phyloP scores from a whole-genome alignment of 2,329 filamentous ascomycete genomes.

The Neoscytalidium dimidiatum region DNA sequence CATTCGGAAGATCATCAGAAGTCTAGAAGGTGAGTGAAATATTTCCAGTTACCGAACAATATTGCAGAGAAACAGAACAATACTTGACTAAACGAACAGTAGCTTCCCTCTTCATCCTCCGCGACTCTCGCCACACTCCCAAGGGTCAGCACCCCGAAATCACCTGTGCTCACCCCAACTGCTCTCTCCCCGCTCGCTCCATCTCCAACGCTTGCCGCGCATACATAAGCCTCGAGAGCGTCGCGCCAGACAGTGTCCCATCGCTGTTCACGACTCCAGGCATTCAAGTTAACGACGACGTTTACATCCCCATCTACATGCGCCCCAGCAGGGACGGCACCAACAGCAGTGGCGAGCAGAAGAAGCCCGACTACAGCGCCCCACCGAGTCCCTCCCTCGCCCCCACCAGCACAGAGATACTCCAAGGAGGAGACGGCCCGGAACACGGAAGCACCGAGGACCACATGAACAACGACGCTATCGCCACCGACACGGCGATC shows the following conservation, averaged over 20 bases:
- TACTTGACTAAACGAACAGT: background rate
- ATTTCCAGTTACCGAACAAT: background rate
- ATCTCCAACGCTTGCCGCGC: constrained; percentile 68
- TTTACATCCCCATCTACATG: constrained; percentile 2
- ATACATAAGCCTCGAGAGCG: constrained; percentile 46
- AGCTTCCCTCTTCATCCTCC: constrained; percentile 9
- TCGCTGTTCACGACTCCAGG: background rate
- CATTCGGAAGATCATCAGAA: background rate
- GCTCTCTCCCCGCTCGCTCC: constrained; percentile 27
- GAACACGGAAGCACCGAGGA: background rate
- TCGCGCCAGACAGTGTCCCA: background rate
- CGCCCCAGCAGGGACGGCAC: background rate
- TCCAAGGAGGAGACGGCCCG: background rate
- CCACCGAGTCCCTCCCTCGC: background rate
- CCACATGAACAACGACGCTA: background rate
- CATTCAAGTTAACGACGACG: constrained; percentile 3
- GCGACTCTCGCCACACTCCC: constrained; percentile 33
- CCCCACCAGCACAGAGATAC: no score
- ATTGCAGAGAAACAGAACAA: background rate
- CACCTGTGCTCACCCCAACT: constrained; percentile 36
- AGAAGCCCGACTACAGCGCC: background rate
- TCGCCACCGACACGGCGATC: background rate
- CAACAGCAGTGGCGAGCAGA: background rate
- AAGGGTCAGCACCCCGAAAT: constrained; percentile 52
- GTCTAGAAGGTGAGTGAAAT: background rate